Conservation (phyloP, 345 rosid species). For the Lenwebbia sp. region DNA sequence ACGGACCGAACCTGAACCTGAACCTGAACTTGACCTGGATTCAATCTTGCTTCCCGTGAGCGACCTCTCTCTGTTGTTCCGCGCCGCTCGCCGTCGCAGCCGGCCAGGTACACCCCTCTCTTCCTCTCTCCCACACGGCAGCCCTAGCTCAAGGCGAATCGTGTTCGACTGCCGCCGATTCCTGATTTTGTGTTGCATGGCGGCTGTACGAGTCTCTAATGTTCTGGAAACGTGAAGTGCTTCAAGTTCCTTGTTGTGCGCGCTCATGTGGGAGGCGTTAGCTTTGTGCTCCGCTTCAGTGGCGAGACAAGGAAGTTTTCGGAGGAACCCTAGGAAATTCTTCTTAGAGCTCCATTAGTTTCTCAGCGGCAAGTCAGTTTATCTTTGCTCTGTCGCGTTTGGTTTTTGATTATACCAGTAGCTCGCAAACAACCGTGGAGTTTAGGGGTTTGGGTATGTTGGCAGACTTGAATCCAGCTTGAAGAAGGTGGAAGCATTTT, state of each 20-base stretch:
- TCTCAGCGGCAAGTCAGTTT: background rate
- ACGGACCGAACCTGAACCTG: no score
- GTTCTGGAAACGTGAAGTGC: background rate
- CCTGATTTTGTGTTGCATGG: background rate
- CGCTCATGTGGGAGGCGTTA: background rate
- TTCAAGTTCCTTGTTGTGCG: background rate
- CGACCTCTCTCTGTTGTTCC: background rate
- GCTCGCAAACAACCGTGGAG: background rate
- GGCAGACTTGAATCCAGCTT: background rate
- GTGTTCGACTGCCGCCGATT: background rate
- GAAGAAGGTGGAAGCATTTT: background rate
- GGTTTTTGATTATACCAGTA: background rate
- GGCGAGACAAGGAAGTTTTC: background rate
- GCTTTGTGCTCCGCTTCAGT: background rate
- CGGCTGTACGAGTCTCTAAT: conserved; percentile 26
- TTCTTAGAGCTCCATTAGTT: background rate
- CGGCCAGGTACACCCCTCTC: background rate
- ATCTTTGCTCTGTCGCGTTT: background rate
- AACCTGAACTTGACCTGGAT: background rate
- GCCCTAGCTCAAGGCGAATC: background rate
- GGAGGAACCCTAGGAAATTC: background rate
- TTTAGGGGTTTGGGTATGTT: background rate
- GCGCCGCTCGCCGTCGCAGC: background rate
- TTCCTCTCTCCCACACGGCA: background rate
- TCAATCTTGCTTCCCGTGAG: background rate